Evolutionary conservation across 2,329 filamentous ascomycete species (phyloP), one percentile per base, ranked within the genome.

Genomic region (Colletotrichum tofieldiae): DNA sequence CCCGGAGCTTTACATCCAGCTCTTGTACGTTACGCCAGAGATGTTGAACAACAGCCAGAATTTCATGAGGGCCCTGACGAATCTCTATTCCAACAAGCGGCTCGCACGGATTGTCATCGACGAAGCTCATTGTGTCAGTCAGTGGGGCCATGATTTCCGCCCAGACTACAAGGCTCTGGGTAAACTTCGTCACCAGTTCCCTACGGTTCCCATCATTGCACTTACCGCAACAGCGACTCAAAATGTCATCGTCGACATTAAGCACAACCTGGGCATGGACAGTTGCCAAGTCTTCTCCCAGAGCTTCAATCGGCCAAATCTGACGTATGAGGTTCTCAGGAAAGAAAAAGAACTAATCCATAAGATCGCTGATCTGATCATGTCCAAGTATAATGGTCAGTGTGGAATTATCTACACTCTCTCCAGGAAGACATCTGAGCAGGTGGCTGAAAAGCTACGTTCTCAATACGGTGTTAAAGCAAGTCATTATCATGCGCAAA

Each of bases 81-180:
- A 85, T 2, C 86, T 99, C n/a, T 89, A 98, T 80, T 82, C 82
- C 18, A 90, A 90, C 62, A 85, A 88, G 4, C 93, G 92, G 77
- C 90, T 99, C 64, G 96, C 97, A 20, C 91, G 96, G 35, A 90
- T 99, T 60, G 96, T 99, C 65, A 97, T 99, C 74, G 96, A 99
- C 76, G 97, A 99, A 83, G 96, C 96, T n/a, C 96, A 99, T 81
- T 99, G 96, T 81, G 96, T 99, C 35, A 98, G 96, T 81, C 95
- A 99, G 85, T 99, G 96, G 96, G 96, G 96, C 0, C 96, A 99
- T 77, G 96, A 99, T 81, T 99, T 99, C 80, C 91, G 97, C 56
- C 96, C 95, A 0, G 96, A 98, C 80, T 99, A 99, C 85, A 98
- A 98, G 81, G 89, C 90, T 39, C 86, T 99, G 5, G 94, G 95